Percentiles rank a stretch among this genome's conserved stretches.
phyloP scores from a whole-genome alignment of 208 protist species.

The Wallacemonas sp. region DNA sequence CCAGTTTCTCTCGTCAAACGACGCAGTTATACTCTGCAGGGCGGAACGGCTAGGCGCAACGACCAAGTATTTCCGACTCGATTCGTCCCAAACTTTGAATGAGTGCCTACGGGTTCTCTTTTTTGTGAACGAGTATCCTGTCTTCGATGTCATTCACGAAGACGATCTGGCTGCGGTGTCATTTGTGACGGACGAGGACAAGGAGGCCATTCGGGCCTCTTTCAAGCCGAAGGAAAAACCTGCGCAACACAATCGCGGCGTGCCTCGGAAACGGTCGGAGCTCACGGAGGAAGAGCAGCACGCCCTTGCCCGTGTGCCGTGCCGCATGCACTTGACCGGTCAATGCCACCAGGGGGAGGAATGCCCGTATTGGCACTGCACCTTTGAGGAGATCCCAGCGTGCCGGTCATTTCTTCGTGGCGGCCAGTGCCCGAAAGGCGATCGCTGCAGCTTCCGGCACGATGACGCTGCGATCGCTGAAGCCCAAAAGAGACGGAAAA shows the following conservation, averaged over 20 bases:
- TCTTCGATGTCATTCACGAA: conserved; percentile 66
- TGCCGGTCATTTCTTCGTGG: conserved; percentile 61
- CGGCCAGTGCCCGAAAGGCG: conserved; percentile 56
- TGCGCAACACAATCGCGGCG: conserved; percentile 14
- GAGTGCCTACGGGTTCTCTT: conserved; percentile 77
- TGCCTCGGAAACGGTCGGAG: conserved; percentile 38
- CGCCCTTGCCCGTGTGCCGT: conserved; percentile 48
- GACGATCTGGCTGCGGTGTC: conserved; percentile 33
- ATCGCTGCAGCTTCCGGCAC: conserved; percentile 77
- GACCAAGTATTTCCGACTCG: conserved; percentile 64
- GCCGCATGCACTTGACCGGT: conserved; percentile 60
- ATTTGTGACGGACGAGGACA: conserved; percentile 76
- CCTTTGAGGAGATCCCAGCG: conserved; percentile 52
- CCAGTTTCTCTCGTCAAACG: conserved; percentile 39
- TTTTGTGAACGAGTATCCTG: conserved; percentile 88
- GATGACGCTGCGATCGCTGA: conserved; percentile 43
- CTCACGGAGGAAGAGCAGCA: conserved; percentile 49
- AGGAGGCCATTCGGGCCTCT: conserved; percentile 65
- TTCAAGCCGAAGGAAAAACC: conserved; percentile 44
- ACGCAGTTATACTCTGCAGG: conserved; percentile 49
- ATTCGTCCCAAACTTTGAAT: conserved; percentile 59
- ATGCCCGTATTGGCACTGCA: conserved; percentile 84
- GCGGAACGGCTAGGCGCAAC: conserved; percentile 71
- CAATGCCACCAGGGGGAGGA: conserved; percentile 47
- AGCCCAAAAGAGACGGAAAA: conserved; percentile 32